phyloP scores from a whole-genome alignment of 2,329 filamentous ascomycete genomes.

The Phyllosticta citriasiana region DNA sequence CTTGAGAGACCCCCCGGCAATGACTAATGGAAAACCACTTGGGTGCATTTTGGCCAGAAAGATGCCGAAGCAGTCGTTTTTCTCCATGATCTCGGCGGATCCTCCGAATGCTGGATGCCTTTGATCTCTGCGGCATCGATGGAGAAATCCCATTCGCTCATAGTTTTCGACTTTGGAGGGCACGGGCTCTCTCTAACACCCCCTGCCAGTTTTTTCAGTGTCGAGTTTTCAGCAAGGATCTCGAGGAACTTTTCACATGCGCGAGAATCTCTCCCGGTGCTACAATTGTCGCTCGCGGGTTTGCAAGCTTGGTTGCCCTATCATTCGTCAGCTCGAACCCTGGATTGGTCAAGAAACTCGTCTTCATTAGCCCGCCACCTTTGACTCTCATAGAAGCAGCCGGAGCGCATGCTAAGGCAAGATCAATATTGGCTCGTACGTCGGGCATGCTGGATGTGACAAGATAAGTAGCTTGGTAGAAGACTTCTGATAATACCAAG shows the following conservation, averaged over 20 bases:
- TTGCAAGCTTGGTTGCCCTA: conserved; percentile 42
- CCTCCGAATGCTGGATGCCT: conserved; percentile 31
- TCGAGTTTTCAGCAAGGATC: conserved; percentile 36
- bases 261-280: conserved; percentile 28
- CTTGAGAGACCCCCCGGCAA: background rate
- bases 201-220: conserved; percentile 32
- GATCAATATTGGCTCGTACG: conserved; percentile 8
- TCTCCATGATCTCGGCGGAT: conserved; percentile 46
- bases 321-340: conserved; percentile 30
- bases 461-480: conserved; percentile 30
- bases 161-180: conserved; percentile 47
- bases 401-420: conserved; percentile 34
- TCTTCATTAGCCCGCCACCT: conserved; percentile 40
- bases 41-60: background rate
- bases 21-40: background rate
- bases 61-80: conserved; percentile 33
- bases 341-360: conserved; percentile 32
- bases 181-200: conserved; percentile 45
- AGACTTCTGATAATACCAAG: conserved; percentile 30
- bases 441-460: conserved; percentile 28
- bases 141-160: conserved; percentile 15
- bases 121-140: background rate
- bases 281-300: conserved; percentile 41
- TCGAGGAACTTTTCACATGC: conserved; percentile 17
- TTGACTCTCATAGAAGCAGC: conserved; percentile 35